Conservation (phyloP, 306 rosid genomes). For the Sicyos edulis region DNA sequence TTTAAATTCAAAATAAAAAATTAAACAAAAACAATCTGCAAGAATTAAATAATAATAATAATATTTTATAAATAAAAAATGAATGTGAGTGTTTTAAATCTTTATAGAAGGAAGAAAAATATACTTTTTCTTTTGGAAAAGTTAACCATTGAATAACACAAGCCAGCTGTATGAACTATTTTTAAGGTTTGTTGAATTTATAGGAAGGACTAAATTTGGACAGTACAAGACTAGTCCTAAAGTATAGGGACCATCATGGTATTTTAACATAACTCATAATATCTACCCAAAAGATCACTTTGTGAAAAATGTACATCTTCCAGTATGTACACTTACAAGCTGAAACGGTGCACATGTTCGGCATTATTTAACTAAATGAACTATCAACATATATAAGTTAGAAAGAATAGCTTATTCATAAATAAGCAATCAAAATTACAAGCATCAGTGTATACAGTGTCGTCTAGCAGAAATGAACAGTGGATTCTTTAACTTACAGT, state of each 20-base stretch:
- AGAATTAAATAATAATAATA: too few species aligned
- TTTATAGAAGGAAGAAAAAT: too few species aligned
- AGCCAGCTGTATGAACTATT: too few species aligned
- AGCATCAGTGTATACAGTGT: not conserved
- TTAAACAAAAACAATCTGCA: too few species aligned
- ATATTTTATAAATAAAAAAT: too few species aligned
- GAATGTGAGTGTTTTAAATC: too few species aligned
- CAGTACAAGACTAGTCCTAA: not conserved
- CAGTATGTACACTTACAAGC: not conserved
- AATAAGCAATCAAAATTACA: not conserved
- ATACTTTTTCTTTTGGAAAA: too few species aligned
- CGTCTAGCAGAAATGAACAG: not conserved
- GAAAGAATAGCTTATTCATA: not conserved
- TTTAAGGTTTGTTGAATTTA: too few species aligned
- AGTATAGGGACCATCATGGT: not conserved
- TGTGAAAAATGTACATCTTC: not conserved
- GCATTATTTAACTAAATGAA: not conserved
- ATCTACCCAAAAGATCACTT: not conserved
- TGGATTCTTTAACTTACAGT: conserved; percentile 1
- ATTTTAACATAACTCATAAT: not conserved
- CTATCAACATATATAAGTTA: not conserved
- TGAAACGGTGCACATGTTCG: too few species aligned
- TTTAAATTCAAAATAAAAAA: too few species aligned
- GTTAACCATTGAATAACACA: too few species aligned
- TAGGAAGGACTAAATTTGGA: too few species aligned